Evolutionary conservation across 2,329 filamentous ascomycete genomes (phyloP), one percentile per base, ranked within the genome.

Genomic region (Didymella glomerata): DNA sequence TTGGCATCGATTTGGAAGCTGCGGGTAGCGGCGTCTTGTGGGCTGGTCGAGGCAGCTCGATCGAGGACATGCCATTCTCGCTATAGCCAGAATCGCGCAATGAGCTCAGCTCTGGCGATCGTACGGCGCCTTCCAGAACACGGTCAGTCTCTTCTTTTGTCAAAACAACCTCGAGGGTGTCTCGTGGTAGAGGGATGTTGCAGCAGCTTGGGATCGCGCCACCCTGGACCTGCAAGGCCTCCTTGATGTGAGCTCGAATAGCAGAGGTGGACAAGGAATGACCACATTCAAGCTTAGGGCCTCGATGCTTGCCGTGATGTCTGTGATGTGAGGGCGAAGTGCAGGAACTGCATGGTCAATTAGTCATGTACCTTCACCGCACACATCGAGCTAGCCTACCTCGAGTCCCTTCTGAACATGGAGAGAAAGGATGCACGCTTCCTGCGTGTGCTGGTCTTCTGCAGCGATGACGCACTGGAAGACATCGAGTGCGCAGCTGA

Each of bases 121-220:
- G 61, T 14, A 65, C 49, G 7, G 42, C 46, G 24, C 44, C 53
- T 7, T 61, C 56, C 2, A 61, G 20, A 24, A 79, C 65, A 13
- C 70, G 66, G 34, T 70, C 70, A 50, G 76, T 72, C 60, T 80
- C 77, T 65, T 77, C 72, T 44, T 74, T 68, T 8, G 73, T 77
- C 67, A 77, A 67, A 8, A 78, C 74, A 34, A 68, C 67, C 49
- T 78, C 75, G 10, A 81, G 68, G n/a, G 79, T 63, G 3, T 63
- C 61, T 18, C 73, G 76, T n/a, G 79, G 78, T 18, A 81, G 68
- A 2, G 76, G 74, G 14, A 67, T 72, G 14, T 76, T 76, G 61
- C 80, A 81, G 60, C 79, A 81, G 53, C 68, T 75, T 0, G 80
- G 79, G 10, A 74, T 65, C 9, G 64, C 50, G 13, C 68, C 66